Conservation (phyloP, 768 basidiomycete genomes). For the Antrodiella citrinella region DNA sequence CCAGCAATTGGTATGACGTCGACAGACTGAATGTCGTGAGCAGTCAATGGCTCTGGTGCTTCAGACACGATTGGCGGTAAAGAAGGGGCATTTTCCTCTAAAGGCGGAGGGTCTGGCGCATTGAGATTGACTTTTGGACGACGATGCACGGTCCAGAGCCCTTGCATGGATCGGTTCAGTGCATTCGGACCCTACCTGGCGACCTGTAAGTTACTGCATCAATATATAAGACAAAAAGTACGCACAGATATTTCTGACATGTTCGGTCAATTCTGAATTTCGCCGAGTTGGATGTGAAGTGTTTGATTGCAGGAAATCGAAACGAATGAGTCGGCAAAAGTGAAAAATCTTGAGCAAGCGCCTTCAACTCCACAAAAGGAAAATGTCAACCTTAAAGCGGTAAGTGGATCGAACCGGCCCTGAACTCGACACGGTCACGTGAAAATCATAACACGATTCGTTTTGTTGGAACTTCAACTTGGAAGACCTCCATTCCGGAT, state of each 20-base stretch:
- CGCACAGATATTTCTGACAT: neutral
- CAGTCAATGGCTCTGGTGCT: neutral
- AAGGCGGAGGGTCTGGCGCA: constrained; percentile 9
- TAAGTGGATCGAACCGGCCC: no score
- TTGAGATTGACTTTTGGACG: constrained; percentile 67
- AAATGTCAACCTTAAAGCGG: no score
- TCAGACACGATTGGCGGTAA: constrained; percentile 2
- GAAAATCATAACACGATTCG: no score
- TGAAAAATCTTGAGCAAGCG: no score
- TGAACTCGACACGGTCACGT: no score
- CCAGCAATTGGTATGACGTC: constrained; percentile 1
- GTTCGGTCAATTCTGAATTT: no score
- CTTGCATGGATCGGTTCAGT: constrained; percentile 74
- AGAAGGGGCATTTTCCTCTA: constrained; percentile 6
- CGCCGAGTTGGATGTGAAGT: constrained; percentile 1
- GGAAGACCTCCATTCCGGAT: no score
- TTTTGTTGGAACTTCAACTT: no score
- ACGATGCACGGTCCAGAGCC: constrained; percentile 65
- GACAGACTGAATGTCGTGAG: neutral
- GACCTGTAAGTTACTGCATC: constrained; percentile 11
- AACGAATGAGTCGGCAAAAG: no score
- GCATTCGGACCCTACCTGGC: constrained; percentile 65
- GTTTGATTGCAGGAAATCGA: no score
- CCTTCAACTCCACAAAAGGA: no score
- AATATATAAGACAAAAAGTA: neutral